Percentiles rank a stretch among this genome's conserved stretches.
Conservation (phyloP, 2,329 filamentous ascomycete genomes). For the Epichloe amarillans region DNA sequence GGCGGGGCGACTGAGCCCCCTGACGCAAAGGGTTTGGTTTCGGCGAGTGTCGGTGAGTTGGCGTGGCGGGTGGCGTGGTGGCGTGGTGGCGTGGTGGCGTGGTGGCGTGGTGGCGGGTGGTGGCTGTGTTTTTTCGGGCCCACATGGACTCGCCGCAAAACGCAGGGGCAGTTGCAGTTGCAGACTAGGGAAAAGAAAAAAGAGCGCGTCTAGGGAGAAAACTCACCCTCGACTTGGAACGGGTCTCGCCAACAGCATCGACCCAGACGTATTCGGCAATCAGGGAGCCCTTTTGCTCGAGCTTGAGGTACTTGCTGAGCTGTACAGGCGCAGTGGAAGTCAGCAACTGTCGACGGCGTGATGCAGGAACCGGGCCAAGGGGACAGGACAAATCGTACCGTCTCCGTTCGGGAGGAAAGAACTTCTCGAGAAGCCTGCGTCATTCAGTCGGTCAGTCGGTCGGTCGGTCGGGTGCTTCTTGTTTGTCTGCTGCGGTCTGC, state of each 20-base stretch:
- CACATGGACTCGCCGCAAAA: background rate
- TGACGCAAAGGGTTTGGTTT: no score
- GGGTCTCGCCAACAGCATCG: conserved; percentile 67
- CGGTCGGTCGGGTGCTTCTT: background rate
- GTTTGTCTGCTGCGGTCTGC: background rate
- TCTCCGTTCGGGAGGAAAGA: conserved; percentile 20
- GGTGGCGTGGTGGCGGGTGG: background rate
- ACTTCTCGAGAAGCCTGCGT: conserved; percentile 15
- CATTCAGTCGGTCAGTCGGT: background rate
- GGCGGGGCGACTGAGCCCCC: no score
- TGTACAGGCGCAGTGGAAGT: conserved; percentile 25
- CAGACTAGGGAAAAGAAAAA: background rate
- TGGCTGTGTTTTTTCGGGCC: conserved; percentile 4
- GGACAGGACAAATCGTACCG: conserved; percentile 14
- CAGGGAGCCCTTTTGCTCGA: conserved; percentile 77
- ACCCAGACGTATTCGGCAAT: conserved; percentile 98
- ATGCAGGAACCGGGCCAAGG: background rate
- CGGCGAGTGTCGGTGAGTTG: background rate
- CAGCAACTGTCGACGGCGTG: conserved; percentile 9
- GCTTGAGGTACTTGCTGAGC: conserved; percentile 83
- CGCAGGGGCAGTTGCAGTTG: no score
- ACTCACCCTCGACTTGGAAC: conserved; percentile 93
- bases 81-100: no score
- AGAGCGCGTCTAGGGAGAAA: conserved; percentile 5
- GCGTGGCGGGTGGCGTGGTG: background rate